phyloP scores from a whole-genome alignment of 805 yeast genomes.

The Kazachstania martiniae region DNA sequence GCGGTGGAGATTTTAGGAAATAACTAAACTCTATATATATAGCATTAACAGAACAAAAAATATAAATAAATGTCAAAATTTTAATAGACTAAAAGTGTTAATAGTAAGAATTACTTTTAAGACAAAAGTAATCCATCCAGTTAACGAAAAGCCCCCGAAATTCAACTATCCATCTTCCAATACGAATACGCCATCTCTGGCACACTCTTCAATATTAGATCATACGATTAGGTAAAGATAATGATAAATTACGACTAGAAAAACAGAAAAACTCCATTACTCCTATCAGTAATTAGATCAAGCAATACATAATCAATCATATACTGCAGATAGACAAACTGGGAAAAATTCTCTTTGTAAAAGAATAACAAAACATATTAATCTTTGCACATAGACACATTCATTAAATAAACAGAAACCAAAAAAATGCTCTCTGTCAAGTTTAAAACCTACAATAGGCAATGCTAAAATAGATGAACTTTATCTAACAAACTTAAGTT shows the following conservation, averaged over 20 bases:
- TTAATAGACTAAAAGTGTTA: too few species aligned
- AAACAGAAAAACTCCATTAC: too few species aligned
- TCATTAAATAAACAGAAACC: constrained; percentile 13
- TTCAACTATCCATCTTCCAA: too few species aligned
- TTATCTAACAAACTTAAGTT: constrained; percentile 27
- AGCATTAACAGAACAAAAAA: not conserved
- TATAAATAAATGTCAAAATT: not conserved
- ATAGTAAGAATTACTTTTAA: constrained; percentile 1
- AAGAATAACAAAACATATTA: constrained; percentile 3
- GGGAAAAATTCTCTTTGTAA: not conserved
- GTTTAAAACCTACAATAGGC: not conserved
- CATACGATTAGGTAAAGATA: too few species aligned
- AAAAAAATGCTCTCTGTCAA: not conserved
- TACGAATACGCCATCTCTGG: too few species aligned
- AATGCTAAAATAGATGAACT: too few species aligned
- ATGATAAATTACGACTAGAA: too few species aligned
- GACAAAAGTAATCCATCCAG: constrained; percentile 1
- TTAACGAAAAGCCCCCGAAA: not conserved
- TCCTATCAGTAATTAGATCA: too few species aligned
- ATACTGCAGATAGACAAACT: not conserved
- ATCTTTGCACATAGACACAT: constrained; percentile 30
- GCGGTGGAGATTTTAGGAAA: constrained; percentile 31
- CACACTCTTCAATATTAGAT: too few species aligned
- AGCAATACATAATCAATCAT: too few species aligned
- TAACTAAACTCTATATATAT: not conserved